phyloP scores from a whole-genome alignment of 768 basidiomycete species.

The Tricholoma saponaceum region DNA sequence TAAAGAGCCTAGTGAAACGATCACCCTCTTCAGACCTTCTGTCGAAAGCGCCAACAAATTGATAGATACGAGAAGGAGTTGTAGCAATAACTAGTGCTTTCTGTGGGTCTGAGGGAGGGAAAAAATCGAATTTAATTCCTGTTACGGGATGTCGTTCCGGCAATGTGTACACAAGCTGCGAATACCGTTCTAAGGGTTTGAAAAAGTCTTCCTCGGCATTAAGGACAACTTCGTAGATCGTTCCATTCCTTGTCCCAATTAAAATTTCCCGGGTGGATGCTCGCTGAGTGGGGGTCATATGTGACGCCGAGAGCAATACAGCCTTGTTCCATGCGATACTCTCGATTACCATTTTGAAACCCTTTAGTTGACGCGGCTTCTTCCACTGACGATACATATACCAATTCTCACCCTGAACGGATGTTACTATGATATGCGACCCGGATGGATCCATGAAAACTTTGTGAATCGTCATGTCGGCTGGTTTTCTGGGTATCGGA shows the following conservation, averaged over 20 bases:
- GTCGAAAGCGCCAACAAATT: constrained; percentile 72
- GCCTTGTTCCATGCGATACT: constrained; percentile 89
- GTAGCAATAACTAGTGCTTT: constrained; percentile 73
- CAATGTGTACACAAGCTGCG: constrained; percentile 69
- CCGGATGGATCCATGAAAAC: constrained; percentile 93
- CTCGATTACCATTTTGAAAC: constrained; percentile 84
- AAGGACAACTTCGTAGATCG: constrained; percentile 83
- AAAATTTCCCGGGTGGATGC: constrained; percentile 79
- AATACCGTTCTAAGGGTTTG: constrained; percentile 81
- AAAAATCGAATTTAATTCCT: constrained; percentile 79
- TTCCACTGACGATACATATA: constrained; percentile 69
- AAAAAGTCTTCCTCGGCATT: constrained; percentile 92
- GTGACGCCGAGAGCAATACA: constrained; percentile 55
- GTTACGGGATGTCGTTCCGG: constrained; percentile 82
- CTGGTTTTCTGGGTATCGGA: constrained; percentile 66
- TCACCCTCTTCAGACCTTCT: constrained; percentile 70
- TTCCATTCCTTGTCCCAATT: constrained; percentile 81
- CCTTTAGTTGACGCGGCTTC: constrained; percentile 69
- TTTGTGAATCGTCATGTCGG: constrained; percentile 75
- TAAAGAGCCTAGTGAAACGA: constrained; percentile 72
- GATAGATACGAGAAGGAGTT: constrained; percentile 86
- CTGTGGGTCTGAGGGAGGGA: constrained; percentile 59
- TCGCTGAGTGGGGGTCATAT: constrained; percentile 38
- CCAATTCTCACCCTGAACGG: constrained; percentile 88
- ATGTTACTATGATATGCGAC: constrained; percentile 83